A percentile compares a stretch with the other conserved stretches of the same genome.
These are phyloP conservation scores for Globisporangium parvum DNA, from an alignment of 352 stramenopile species.

Conservation along the genomic window DNA sequence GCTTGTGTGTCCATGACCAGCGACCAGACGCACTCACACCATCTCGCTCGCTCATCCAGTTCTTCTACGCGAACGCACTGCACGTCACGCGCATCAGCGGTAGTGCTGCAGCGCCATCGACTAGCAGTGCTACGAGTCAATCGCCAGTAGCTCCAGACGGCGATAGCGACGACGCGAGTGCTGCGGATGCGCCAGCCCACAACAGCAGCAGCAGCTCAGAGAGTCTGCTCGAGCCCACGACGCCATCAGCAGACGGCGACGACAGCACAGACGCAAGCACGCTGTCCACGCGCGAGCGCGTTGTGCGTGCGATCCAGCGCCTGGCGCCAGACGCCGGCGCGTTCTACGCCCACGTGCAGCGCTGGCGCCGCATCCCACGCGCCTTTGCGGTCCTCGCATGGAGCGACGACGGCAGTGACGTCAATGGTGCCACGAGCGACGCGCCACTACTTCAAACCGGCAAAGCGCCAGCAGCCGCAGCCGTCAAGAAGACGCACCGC, in stretches of 20 bases:
- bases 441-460: no score
- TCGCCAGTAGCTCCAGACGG: no score
- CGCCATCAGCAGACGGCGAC: neutral
- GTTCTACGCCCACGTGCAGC: conserved; percentile 39
- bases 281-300: conserved; percentile 3
- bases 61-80: conserved; percentile 21
- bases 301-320: conserved; percentile 21
- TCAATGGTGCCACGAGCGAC: neutral
- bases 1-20: neutral
- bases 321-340: conserved; percentile 20
- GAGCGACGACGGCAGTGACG: conserved; percentile 2
- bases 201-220: conserved; percentile 1
- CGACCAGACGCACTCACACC: neutral
- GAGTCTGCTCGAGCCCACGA: conserved; percentile 11
- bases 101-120: neutral
- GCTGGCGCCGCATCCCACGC: conserved; percentile 45
- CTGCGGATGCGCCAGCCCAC: no score
- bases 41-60: conserved; percentile 6
- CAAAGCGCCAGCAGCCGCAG: no score
- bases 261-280: neutral
- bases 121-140: neutral
- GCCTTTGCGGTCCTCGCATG: conserved; percentile 32
- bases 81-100: conserved; percentile 7
- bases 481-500: neutral
- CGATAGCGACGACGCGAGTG: neutral